Evolutionary conservation across 441 rosid genomes (phyloP), one percentile per base, ranked within the genome.

Genomic region (Pelargonium cotyledonis): DNA sequence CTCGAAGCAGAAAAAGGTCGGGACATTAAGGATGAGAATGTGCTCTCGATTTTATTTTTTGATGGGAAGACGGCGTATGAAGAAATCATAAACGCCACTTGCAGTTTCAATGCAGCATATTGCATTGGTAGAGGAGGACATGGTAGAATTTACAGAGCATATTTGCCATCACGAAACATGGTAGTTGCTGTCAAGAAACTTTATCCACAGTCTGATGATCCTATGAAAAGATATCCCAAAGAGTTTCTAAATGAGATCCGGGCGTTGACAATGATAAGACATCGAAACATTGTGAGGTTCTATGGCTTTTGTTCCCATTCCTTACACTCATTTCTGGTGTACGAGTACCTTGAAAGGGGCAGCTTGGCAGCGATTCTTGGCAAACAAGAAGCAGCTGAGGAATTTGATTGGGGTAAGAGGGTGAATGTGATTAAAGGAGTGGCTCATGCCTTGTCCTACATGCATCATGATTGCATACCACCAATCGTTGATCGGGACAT

Each of bases 391-490:
- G 55, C 12, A 21, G 71, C 80, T 0, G 71, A 8, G 44, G 53
- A 23, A 7, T 16, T 80, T 63, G 72, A 70, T 2, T 82, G 79
- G 85, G 1, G 9, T 5, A 75, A 62, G 31, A 73, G 81, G 43
- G 23, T 75, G 38, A 79, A 69, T 16, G 21, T 69, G 2, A 14
- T 79, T 1, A 77, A 69, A 29, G 78, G 80, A 0, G 66, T 79
- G 10, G 80, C 79, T 57, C 63, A 66, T 65, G 82, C 79, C 10
- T 63, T 82, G n/a, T 71, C 72, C 26, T 82, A 82, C 60, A 47
- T 82, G 75, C 85, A 77, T 66, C 71, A 82, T 82, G 88, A 82
- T 5, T 73, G 77, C 57, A 63, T 6, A 0, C 61, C 69, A 0
- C 80, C 79, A 0, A 75, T 82, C 6, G 60, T 80, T 64, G 80